phyloP scores from a whole-genome alignment of 2,329 filamentous ascomycete species.

The Aspergillus proliferans region DNA sequence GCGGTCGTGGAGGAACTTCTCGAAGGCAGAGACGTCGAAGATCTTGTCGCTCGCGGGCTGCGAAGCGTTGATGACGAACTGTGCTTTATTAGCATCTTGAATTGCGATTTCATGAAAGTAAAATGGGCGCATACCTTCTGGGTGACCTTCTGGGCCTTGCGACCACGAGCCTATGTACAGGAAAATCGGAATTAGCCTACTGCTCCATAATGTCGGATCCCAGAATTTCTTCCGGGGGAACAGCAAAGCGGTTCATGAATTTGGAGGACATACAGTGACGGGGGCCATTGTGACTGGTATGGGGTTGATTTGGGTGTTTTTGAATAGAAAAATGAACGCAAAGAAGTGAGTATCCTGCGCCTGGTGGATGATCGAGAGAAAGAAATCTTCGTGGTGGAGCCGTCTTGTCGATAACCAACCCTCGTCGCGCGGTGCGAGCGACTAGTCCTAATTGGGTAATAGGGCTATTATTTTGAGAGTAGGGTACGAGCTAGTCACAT shows the following conservation, averaged over 20 bases:
- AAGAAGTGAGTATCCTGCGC: constrained; percentile 91
- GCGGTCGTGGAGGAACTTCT: constrained; percentile 99
- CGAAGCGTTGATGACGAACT: constrained; percentile 99
- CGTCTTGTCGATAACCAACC: constrained; percentile 1
- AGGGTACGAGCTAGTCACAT: constrained; percentile 15
- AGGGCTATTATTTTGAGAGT: constrained; percentile 3
- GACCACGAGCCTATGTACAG: constrained; percentile 40
- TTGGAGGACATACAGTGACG: constrained; percentile 69
- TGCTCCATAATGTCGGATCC: constrained; percentile 52
- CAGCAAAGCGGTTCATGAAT: constrained; percentile 77
- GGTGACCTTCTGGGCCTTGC: constrained; percentile 45
- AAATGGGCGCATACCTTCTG: constrained; percentile 37
- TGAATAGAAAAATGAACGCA: constrained; percentile 51
- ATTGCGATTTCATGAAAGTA: constrained; percentile 6
- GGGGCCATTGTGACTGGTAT: constrained; percentile 68
- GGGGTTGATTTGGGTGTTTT: constrained; percentile 16
- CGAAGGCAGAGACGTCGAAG: constrained; percentile 97
- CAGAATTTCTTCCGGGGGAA: constrained; percentile 51
- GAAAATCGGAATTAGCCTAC: constrained; percentile 81
- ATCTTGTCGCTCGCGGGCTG: constrained; percentile 99
- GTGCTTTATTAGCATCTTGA: constrained; percentile 1
- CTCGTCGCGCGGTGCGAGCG: constrained; percentile 15
- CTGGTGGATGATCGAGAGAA: constrained; percentile 28
- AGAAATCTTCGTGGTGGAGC: constrained; percentile 24
- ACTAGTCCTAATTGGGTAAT: constrained; percentile 18